Percentiles rank a stretch among this genome's conserved stretches.
phyloP scores from a whole-genome alignment of 176 grass and related monocot species.

The Oryza brachyantha region DNA sequence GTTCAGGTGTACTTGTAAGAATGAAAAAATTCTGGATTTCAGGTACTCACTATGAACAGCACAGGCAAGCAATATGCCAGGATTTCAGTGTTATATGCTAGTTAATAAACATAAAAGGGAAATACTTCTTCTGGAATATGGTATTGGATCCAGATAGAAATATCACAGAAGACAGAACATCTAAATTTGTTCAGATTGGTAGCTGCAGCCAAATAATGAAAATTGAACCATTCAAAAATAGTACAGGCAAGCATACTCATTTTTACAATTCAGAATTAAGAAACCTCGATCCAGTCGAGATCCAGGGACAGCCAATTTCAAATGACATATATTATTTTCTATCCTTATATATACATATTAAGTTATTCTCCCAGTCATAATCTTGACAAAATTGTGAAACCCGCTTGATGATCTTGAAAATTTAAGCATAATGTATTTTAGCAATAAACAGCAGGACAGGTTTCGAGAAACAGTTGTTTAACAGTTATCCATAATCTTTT shows the following conservation, averaged over 20 bases:
- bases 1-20: slow-evolving; percentile 8
- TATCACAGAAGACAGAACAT: background rate
- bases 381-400: slow-evolving; percentile 3
- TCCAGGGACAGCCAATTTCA: background rate
- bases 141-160: background rate
- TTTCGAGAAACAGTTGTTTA: background rate
- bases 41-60: background rate
- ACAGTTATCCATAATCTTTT: background rate
- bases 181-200: background rate
- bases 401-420: background rate
- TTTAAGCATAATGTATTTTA: background rate
- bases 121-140: background rate
- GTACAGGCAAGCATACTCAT: background rate
- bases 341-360: slow-evolving; percentile 5
- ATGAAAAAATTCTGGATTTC: background rate
- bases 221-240: background rate
- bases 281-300: background rate
- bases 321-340: background rate
- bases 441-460: background rate
- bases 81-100: background rate
- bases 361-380: background rate
- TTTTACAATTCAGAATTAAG: background rate
- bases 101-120: background rate
- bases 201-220: background rate
- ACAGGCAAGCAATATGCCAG: background rate